Conservation (phyloP, 2,329 filamentous ascomycete genomes). For the Dichotomopilus funicola region DNA sequence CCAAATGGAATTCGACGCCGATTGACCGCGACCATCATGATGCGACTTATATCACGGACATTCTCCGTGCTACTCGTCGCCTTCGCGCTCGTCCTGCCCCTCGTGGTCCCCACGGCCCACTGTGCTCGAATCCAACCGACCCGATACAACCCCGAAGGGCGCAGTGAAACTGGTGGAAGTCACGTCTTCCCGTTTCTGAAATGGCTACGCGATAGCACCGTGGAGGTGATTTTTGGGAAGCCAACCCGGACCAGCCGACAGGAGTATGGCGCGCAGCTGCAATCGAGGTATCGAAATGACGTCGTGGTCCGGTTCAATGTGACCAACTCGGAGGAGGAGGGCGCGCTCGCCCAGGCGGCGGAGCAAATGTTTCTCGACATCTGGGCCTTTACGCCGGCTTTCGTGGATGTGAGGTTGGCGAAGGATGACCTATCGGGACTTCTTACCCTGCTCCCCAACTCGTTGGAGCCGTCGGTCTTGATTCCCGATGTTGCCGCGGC, state of each 20-base stretch:
- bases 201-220: slow-evolving; percentile 43
- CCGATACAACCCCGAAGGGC: slow-evolving; percentile 14
- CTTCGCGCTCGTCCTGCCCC: slow-evolving; percentile 10
- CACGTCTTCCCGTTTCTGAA: slow-evolving; percentile 42
- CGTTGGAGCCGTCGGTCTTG: slow-evolving; percentile 67
- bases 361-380: slow-evolving; percentile 77
- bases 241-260: slow-evolving; percentile 30
- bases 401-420: slow-evolving; percentile 76
- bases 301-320: slow-evolving; percentile 88
- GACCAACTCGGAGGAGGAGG: slow-evolving; percentile 59
- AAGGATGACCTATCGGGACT: slow-evolving; percentile 72
- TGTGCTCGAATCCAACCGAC: slow-evolving; percentile 15
- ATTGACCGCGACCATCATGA: slow-evolving; percentile 13
- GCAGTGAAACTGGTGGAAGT: slow-evolving; percentile 10
- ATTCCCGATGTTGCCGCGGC: slow-evolving; percentile 75
- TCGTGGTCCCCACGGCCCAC: slow-evolving; percentile 4
- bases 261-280: slow-evolving; percentile 24
- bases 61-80: slow-evolving; percentile 12
- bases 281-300: slow-evolving; percentile 60
- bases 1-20: slow-evolving; percentile 4
- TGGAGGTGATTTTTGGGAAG: slow-evolving; percentile 45
- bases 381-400: slow-evolving; percentile 77
- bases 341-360: slow-evolving; percentile 64
- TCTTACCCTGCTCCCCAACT: slow-evolving; percentile 67
- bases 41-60: slow-evolving; percentile 17